A percentile compares a stretch with the other conserved stretches of the same genome.
These are phyloP conservation scores for Cryptococcus neoformans DNA, from an alignment of 1,284 basidiomycete species.

Conservation along the genomic window DNA sequence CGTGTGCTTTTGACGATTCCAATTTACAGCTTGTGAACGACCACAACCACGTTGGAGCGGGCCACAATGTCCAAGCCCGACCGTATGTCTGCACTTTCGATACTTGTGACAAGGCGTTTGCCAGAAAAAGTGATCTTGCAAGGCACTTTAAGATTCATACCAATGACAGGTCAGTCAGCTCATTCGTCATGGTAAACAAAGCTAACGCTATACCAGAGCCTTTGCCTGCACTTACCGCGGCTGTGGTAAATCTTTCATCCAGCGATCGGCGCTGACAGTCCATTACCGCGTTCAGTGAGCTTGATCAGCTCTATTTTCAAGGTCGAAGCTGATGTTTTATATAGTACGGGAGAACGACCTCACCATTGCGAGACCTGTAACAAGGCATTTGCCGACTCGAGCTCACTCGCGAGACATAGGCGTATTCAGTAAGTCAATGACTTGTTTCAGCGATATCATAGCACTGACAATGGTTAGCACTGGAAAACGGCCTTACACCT, in stretches of 20 bases:
- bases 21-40: slow-evolving; percentile 43
- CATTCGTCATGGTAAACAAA: not conserved
- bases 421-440: slow-evolving; percentile 52
- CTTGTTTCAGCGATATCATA: not conserved
- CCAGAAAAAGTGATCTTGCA: slow-evolving; percentile 52
- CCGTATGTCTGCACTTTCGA: slow-evolving; percentile 47
- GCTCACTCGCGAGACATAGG: slow-evolving; percentile 57
- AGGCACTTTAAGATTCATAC: slow-evolving; percentile 53
- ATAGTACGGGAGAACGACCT: slow-evolving; percentile 57
- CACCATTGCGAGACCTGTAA: slow-evolving; percentile 55
- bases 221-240: slow-evolving; percentile 40
- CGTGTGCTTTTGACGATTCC: too few species aligned
- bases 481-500: slow-evolving; percentile 41
- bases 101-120: slow-evolving; percentile 52
- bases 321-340: slow-evolving; percentile 12
- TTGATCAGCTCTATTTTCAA: not conserved
- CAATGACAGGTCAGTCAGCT: slow-evolving; percentile 41
- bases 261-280: slow-evolving; percentile 49
- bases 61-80: slow-evolving; percentile 30
- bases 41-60: slow-evolving; percentile 37
- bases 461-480: slow-evolving; percentile 22
- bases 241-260: slow-evolving; percentile 50
- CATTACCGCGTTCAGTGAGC: slow-evolving; percentile 52
- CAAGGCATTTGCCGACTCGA: slow-evolving; percentile 58
- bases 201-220: slow-evolving; percentile 27